These are phyloP conservation scores for Lizonia empirigonia DNA, from an alignment of 2,329 filamentous ascomycete genomes.

Conservation along the genomic window DNA sequence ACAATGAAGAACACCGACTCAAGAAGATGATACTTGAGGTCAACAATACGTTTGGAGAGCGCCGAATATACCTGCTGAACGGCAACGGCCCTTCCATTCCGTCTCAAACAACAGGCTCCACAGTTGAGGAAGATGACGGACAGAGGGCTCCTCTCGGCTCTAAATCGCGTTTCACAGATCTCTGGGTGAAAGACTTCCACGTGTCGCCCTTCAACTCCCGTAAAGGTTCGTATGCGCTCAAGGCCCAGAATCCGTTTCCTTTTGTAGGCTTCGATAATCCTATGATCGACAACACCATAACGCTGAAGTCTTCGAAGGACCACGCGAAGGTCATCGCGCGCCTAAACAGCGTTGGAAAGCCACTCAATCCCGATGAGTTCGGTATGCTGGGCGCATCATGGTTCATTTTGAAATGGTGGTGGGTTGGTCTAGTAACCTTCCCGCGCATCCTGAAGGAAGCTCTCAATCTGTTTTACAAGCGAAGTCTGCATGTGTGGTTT, in stretches of 20 bases:
- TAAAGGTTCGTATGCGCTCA: conserved; percentile 55
- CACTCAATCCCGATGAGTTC: conserved; percentile 59
- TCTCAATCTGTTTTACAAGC: conserved; percentile 60
- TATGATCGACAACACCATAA: conserved; percentile 65
- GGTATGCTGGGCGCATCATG: conserved; percentile 49
- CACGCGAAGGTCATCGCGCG: conserved; percentile 66
- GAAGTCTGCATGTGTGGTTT: conserved; percentile 67
- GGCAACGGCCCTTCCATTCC: conserved; percentile 41
- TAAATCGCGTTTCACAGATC: conserved; percentile 53
- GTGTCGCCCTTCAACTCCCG: conserved; percentile 74
- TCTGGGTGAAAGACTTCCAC: conserved; percentile 74
- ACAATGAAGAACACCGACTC: conserved; percentile 62
- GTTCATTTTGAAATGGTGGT: conserved; percentile 66
- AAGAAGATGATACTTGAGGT: conserved; percentile 73
- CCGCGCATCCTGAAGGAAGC: conserved; percentile 70
- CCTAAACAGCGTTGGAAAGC: conserved; percentile 59
- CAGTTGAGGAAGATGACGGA: conserved; percentile 6
- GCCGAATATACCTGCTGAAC: conserved; percentile 68
- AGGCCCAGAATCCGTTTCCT: conserved; percentile 54
- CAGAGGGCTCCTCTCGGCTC: conserved; percentile 1
- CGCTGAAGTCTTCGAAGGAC: conserved; percentile 63
- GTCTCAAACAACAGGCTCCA: conserved; percentile 21
- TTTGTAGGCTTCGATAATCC: conserved; percentile 34
- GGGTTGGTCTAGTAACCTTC: conserved; percentile 70
- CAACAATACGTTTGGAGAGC: conserved; percentile 77